Base-by-base conservation (phyloP, 225 moss, liverwort and hornwort genomes). In the Pseudoscleropodium purum region DNA sequence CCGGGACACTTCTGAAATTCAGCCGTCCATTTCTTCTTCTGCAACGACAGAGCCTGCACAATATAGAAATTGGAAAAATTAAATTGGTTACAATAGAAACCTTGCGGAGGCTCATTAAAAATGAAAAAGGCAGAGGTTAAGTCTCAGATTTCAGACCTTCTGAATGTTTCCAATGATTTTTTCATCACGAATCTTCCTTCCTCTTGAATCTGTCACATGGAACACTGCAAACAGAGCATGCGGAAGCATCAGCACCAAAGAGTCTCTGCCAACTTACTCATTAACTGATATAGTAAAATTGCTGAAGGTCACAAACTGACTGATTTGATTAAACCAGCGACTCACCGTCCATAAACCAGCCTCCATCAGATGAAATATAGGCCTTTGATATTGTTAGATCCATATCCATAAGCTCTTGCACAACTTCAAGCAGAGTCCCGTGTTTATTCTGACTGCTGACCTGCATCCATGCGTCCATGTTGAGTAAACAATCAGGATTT, bases 161-260 rank as follows among this genome's bases (percentile, higher is more conserved):
- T 95, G 94, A 10, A 98, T 96, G 43, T 95, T 90, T 14, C 94
- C 95, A 56, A 97, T 96, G 20, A 95, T 84, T 75, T 92, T 90
- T 68, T 92, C 90, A 64, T 98, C 98, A 29, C 91, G 95, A 43
- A 98, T 89, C 88, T 98, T 97, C 49, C 85, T 94, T 41, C 94
- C 92, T 39, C 91, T 84, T 11, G 92, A 87, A 88, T 98, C 98
- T 19, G 95, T 97, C 57, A 98, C 97, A 81, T 97, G 96, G 65
- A 98, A 98, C 37, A 98, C 96, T 98, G 94, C 94, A 92, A 89
- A 87, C 20, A 92, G 83, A 83, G 64, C 73, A 87, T 56, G 52
- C 24, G 72, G 49, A 90, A 66, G 43, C n/a, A 39, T 91, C 76
- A 92, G 85, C 68, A 69, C 69, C 45, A 63, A 63, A 56, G 59